A percentile compares a stretch with the other conserved stretches of the same genome.
Evolutionary conservation across 306 rosid genomes (phyloP).

Genomic region (Luffa acutangula): DNA sequence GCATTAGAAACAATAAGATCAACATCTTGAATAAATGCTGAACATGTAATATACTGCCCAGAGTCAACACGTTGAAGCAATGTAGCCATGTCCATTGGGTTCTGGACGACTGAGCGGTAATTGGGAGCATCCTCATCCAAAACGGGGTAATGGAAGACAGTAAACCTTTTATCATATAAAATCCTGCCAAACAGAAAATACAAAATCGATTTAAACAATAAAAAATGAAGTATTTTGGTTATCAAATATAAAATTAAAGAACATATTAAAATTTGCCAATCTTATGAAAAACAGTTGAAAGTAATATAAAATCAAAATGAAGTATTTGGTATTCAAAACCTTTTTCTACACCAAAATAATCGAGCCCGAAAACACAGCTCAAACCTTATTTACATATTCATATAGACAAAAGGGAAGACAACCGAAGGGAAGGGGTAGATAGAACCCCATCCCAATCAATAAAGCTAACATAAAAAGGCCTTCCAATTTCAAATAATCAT

Average conservation of each 20-base stretch:
- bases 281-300: neutral
- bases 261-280: neutral
- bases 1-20: constrained; percentile 92
- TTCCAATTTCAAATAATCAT: too few relatives aligned
- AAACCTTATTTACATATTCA: neutral
- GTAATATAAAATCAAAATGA: too few relatives aligned
- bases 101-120: constrained; percentile 80
- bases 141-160: constrained; percentile 89
- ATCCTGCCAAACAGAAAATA: constrained; percentile 36
- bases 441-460: too few relatives aligned
- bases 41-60: constrained; percentile 65
- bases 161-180: constrained; percentile 86
- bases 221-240: neutral
- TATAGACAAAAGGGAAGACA: too few relatives aligned
- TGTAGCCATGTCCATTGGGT: constrained; percentile 87
- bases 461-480: too few relatives aligned
- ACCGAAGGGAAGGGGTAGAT: too few relatives aligned
- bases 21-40: constrained; percentile 72
- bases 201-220: neutral
- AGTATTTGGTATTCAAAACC: neutral
- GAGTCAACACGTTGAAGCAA: constrained; percentile 84
- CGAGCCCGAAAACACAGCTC: neutral
- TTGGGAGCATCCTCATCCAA: constrained; percentile 95
- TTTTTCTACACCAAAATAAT: neutral
- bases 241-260: neutral